These are phyloP conservation scores for Colletotrichum australisinense DNA, from an alignment of 2,329 filamentous ascomycete species.

Conservation along the genomic window DNA sequence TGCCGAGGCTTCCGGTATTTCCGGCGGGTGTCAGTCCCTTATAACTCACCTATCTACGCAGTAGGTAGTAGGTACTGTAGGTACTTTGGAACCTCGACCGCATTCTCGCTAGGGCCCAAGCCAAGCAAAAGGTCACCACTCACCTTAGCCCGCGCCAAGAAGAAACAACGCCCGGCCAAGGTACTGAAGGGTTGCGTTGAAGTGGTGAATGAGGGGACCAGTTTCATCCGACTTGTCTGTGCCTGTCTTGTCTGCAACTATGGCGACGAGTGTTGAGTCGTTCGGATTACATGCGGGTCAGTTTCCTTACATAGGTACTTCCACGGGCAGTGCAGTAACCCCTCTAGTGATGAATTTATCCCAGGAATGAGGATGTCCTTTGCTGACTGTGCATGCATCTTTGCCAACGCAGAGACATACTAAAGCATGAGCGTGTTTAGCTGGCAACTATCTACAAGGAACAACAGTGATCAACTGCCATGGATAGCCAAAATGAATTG, in stretches of 20 bases:
- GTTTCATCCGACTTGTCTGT: background rate
- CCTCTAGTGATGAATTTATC: background rate
- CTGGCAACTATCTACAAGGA: too few relatives aligned
- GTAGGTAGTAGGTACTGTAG: too few relatives aligned
- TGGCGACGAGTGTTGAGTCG: background rate
- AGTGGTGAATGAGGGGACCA: background rate
- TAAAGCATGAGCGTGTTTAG: too few relatives aligned
- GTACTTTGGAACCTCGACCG: background rate
- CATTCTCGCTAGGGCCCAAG: background rate
- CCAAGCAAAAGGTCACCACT: background rate
- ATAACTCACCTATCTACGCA: too few relatives aligned
- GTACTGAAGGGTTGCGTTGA: background rate
- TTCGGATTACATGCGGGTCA: background rate
- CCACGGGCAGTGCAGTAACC: background rate
- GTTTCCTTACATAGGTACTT: too few relatives aligned
- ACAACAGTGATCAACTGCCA: too few relatives aligned
- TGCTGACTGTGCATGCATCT: background rate
- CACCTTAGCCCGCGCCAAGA: background rate
- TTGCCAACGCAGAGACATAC: background rate
- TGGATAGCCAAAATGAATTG: too few relatives aligned
- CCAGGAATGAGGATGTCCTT: background rate
- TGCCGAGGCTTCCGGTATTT: background rate
- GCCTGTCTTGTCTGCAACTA: background rate
- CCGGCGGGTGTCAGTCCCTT: background rate
- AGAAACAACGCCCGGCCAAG: background rate